Percentiles rank a stretch among this genome's conserved stretches.
Conservation (phyloP, 768 basidiomycete species). For the Phaeolepiota aurea region DNA sequence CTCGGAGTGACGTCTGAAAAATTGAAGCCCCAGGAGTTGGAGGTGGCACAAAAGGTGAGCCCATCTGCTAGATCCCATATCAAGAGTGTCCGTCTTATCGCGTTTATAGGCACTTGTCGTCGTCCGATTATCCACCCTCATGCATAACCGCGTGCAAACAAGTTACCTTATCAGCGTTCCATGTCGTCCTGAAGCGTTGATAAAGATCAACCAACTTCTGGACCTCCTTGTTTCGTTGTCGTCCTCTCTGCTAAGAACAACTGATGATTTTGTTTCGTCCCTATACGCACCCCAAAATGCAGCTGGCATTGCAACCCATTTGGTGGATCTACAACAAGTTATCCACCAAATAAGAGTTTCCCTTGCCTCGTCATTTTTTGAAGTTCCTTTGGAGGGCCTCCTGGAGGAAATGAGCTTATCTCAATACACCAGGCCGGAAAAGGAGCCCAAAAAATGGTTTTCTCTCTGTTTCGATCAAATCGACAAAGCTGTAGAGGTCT, state of each 20-base stretch:
- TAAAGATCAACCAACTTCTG: conserved; percentile 21
- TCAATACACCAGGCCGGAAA: conserved; percentile 7
- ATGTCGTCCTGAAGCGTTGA: conserved; percentile 9
- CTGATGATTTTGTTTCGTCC: conserved; percentile 62
- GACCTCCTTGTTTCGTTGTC: conserved; percentile 47
- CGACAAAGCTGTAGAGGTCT: conserved; percentile 26
- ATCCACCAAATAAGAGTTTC: conserved; percentile 26
- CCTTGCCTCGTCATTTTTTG: conserved; percentile 14
- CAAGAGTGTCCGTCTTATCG: conserved; percentile 1
- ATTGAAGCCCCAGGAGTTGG: conserved; percentile 42
- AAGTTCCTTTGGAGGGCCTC: conserved; percentile 18
- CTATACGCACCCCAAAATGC: conserved; percentile 58
- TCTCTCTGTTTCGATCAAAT: conserved; percentile 58
- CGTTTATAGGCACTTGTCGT: conserved; percentile 46
- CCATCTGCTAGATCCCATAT: neutral
- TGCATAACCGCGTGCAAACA: conserved; percentile 51
- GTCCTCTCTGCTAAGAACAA: conserved; percentile 37
- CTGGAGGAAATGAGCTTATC: conserved; percentile 19
- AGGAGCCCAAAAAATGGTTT: conserved; percentile 50
- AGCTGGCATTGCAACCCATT: conserved; percentile 27
- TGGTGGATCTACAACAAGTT: conserved; percentile 26
- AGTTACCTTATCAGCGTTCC: conserved; percentile 28
- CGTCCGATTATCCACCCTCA: conserved; percentile 47
- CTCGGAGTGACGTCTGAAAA: conserved; percentile 41
- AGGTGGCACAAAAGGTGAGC: conserved; percentile 49